Evolutionary conservation across 257 asterid genomes (phyloP).

Genomic region (Dorcoceras hygrometricum): DNA sequence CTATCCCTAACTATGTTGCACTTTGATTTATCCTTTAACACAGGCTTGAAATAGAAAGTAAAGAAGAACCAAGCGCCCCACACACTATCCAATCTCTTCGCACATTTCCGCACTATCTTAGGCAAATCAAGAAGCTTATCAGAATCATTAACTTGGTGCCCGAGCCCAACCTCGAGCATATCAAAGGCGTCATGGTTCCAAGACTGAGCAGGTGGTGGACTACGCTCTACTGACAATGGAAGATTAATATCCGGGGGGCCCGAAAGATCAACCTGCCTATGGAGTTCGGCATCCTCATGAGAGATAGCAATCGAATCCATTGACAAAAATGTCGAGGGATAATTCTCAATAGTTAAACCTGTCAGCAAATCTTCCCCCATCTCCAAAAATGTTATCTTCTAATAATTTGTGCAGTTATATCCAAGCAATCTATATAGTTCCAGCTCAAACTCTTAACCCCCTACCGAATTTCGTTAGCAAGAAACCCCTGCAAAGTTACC

Average conservation of each 20-base stretch:
- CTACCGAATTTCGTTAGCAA: slow-evolving; percentile 14
- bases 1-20: slow-evolving; percentile 38
- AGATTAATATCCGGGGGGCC: slow-evolving; percentile 58
- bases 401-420: slow-evolving; percentile 11
- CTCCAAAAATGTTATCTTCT: slow-evolving; percentile 17
- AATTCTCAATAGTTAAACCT: slow-evolving; percentile 43
- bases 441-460: slow-evolving; percentile 17
- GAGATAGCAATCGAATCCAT: slow-evolving; percentile 47
- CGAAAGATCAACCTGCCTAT: slow-evolving; percentile 41
- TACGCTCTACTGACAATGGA: slow-evolving; percentile 46
- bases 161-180: slow-evolving; percentile 51
- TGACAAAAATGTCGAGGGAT: slow-evolving; percentile 52
- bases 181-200: slow-evolving; percentile 50
- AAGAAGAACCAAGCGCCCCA: slow-evolving; percentile 72
- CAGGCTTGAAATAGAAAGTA: slow-evolving; percentile 53
- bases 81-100: slow-evolving; percentile 48
- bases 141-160: slow-evolving; percentile 37
- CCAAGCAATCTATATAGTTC: slow-evolving; percentile 5
- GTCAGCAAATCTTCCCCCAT: slow-evolving; percentile 59
- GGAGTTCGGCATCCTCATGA: slow-evolving; percentile 41
- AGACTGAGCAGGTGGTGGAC: slow-evolving; percentile 36
- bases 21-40: slow-evolving; percentile 46
- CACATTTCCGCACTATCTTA: slow-evolving; percentile 40
- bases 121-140: slow-evolving; percentile 42
- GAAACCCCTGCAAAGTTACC: slow-evolving; percentile 22